Evolutionary conservation across 2,329 filamentous ascomycete genomes (phyloP), one percentile per base, ranked within the genome.

Genomic region (Cytospora chrysosperma): DNA sequence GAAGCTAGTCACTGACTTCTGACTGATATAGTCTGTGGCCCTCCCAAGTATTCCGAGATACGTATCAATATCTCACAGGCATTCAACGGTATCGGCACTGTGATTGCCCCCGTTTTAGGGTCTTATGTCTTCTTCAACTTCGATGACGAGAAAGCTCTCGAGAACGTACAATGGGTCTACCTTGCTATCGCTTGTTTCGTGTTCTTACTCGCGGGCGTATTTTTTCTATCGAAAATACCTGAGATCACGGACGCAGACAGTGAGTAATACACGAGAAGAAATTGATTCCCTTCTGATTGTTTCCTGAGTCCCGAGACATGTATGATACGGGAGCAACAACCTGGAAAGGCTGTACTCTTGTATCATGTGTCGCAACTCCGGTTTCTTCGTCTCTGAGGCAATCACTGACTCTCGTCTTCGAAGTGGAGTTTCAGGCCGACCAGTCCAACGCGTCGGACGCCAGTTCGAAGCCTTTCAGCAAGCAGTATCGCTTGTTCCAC

Each of bases 41-140:
- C 90, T 3, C 88, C 90, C 9, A 82, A 84, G 67, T 91, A 88
- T 74, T 86, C 89, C 7, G 89, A 91, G 70, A 76, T 92, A 66
- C 86, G 90, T 68, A 86, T 93, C 77, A 90, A 93, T 75, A 78
- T 92, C 59, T 88, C 89, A 1, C 90, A 93, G 74, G 88, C 88
- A 60, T 88, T 93, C 76, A 90, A 93, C 71, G 90, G 88, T 60
- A 85, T 92, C 55, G 90, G 89, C 40, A 88, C 88, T 10, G 87
- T 92, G 55, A 79, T 92, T 47, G 89, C 89, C 0, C 90, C 90
- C 1, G 84, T 92, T 0, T 79, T 93, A 10, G 90, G 88, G 51
- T 89, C 87, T 1, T 88, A 88, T 65, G 88, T 89, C 62, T 90
- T 93, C 76, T 93, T 93, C 77, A 84, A 82, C 62, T 83, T 85